Evolutionary conservation across 2,329 filamentous ascomycete species (phyloP).

Genomic region (Fusarium hainanense): DNA sequence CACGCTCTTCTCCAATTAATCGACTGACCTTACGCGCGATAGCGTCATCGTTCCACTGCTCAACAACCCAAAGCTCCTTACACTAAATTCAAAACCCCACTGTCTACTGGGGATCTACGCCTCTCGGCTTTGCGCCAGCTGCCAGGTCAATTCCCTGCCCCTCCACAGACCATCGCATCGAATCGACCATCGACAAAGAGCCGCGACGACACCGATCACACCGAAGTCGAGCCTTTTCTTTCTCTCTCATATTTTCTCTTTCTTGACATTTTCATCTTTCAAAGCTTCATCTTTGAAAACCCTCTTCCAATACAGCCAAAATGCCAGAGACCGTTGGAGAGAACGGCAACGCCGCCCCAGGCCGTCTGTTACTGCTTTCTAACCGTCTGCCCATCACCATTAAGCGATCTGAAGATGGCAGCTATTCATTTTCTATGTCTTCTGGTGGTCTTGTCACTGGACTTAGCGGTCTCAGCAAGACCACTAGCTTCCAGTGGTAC

Average conservation of each 20-base stretch:
- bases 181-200: slow-evolving; percentile 36
- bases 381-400: slow-evolving; percentile 97
- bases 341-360: slow-evolving; percentile 50
- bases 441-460: slow-evolving; percentile 96
- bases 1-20: slow-evolving; percentile 43
- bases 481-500: slow-evolving; percentile 97
- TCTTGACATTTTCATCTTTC: slow-evolving; percentile 1
- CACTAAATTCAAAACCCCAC: slow-evolving; percentile 43
- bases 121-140: slow-evolving; percentile 37
- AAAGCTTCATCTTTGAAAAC: neutral
- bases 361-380: slow-evolving; percentile 83
- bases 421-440: slow-evolving; percentile 95
- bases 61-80: slow-evolving; percentile 40
- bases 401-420: slow-evolving; percentile 90
- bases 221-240: slow-evolving; percentile 6
- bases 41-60: slow-evolving; percentile 45
- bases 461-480: slow-evolving; percentile 89
- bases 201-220: slow-evolving; percentile 28
- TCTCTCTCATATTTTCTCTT: slow-evolving; percentile 5
- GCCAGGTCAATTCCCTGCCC: slow-evolving; percentile 43
- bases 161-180: slow-evolving; percentile 40
- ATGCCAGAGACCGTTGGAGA: slow-evolving; percentile 54
- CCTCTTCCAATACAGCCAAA: slow-evolving; percentile 21
- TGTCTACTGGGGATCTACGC: slow-evolving; percentile 42
- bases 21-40: slow-evolving; percentile 44